Percentiles rank a stretch among this genome's conserved stretches.
Evolutionary conservation across 1,139 yeast species (phyloP).

Genomic region (Blastobotrys serpentis): DNA sequence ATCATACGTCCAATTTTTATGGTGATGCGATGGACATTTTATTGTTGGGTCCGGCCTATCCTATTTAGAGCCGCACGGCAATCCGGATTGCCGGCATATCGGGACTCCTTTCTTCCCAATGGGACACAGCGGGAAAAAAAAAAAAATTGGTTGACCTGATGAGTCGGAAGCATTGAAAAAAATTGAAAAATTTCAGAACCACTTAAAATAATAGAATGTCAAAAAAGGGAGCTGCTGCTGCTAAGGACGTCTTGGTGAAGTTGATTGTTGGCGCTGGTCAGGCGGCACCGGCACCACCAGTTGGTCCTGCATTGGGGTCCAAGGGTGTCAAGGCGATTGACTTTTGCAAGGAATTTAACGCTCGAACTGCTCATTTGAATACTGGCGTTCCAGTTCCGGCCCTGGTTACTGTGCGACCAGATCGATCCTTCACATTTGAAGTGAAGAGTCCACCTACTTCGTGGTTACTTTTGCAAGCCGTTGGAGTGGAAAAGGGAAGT

Average conservation of each 20-base stretch:
- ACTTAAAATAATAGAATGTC: constrained; percentile 15
- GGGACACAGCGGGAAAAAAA: not conserved
- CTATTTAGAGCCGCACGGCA: too few species aligned
- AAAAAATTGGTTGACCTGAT: not conserved
- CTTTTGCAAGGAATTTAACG: constrained; percentile 97
- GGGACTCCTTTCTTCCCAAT: not conserved
- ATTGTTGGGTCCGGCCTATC: too few species aligned
- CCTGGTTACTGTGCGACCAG: constrained; percentile 82
- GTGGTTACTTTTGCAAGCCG: constrained; percentile 79
- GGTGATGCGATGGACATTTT: too few species aligned
- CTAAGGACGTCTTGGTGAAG: constrained; percentile 62
- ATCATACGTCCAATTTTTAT: too few species aligned
- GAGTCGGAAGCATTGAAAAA: not conserved
- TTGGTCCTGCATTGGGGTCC: constrained; percentile 98
- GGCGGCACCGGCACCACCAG: constrained; percentile 99
- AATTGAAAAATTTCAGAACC: not conserved
- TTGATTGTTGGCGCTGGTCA: constrained; percentile 97
- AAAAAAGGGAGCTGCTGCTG: constrained; percentile 24
- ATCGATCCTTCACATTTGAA: constrained; percentile 81
- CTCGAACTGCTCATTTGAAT: constrained; percentile 82
- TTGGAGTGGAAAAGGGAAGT: constrained; percentile 81
- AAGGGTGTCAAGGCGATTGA: constrained; percentile 99
- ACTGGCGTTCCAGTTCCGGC: constrained; percentile 93
- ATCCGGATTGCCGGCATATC: not conserved
- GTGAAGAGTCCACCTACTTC: constrained; percentile 92